Evolutionary conservation across 2,329 filamentous ascomycete genomes (phyloP), one percentile per base, ranked within the genome.

Genomic region (Sarocladiaceae sp.): DNA sequence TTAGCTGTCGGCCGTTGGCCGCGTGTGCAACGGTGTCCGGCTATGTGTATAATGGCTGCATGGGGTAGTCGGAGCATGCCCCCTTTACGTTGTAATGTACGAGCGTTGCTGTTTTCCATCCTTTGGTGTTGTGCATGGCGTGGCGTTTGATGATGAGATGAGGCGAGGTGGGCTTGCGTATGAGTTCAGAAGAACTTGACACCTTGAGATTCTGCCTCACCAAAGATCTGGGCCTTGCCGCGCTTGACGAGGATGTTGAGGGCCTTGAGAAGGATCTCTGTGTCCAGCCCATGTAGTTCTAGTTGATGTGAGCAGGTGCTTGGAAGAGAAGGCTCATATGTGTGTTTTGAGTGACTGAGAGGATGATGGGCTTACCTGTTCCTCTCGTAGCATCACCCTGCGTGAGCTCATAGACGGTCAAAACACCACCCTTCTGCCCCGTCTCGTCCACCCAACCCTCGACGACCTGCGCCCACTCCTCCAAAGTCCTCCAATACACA

Each of bases 211-310:
- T 91, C 88, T 56, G 91, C 89, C 44, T 80, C 78, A 26, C 91
- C 91, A 67, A 98, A 97, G 20, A 97, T 81, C 64, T 97, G 91
- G 12, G 90, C 91, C 67, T 86, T 95, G 53, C 89, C 89, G 50
- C 84, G 78, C 73, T 94, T 95, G 27, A 95, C 90, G 40, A 96
- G 73, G 41, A 93, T 73, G 48, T 79, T 77, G 40, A 98, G 72
- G 29, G 87, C 84, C 62, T 84, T 89, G 53, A 85, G 77, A 57
- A 98, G 73, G 49, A 95, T 64, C 19, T 89, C 87, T 35, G 75
- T 72, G 59, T 97, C 90, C 71, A 98, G 85, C n/a, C 86, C 87
- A 63, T 88, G 81, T 57, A 95, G 88, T 54, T 94, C 88, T 85
- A n/a, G n/a, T n/a, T n/a, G n/a, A n/a, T n/a, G 54, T n/a, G 3